Evolutionary conservation across 2,329 filamentous ascomycete genomes (phyloP).

Genomic region (Colletotrichum coccodes): DNA sequence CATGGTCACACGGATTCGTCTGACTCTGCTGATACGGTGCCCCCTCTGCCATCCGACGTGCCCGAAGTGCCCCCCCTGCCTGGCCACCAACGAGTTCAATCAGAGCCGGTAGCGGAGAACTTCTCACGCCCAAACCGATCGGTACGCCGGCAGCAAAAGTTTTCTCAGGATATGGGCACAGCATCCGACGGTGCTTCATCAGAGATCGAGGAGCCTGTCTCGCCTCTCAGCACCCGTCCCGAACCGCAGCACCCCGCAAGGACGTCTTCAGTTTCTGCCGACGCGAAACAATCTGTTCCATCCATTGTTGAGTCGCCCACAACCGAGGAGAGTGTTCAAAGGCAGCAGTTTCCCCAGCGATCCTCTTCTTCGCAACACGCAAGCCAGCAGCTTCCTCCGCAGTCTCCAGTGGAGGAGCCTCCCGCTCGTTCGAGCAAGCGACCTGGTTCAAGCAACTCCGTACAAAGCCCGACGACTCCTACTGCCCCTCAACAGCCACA

Average conservation of each 20-base stretch:
- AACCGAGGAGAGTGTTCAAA: constrained; percentile 48
- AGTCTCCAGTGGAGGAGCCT: constrained; percentile 49
- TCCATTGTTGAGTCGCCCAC: constrained; percentile 74
- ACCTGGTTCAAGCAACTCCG: constrained; percentile 40
- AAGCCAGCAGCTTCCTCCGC: constrained; percentile 32
- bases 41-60: constrained; percentile 52
- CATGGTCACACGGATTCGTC: constrained; percentile 61
- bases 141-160: constrained; percentile 59
- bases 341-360: constrained; percentile 57
- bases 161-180: constrained; percentile 60
- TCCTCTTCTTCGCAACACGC: constrained; percentile 56
- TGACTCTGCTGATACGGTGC: constrained; percentile 48
- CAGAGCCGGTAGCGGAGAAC: constrained; percentile 73
- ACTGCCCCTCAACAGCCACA: constrained; percentile 20
- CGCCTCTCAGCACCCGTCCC: constrained; percentile 34
- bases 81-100: constrained; percentile 71
- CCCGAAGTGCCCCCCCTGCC: constrained; percentile 53
- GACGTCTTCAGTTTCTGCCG: constrained; percentile 42
- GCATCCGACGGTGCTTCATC: constrained; percentile 53
- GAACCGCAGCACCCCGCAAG: constrained; percentile 47
- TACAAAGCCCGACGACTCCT: constrained; percentile 21
- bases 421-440: constrained; percentile 58
- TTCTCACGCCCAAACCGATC: constrained; percentile 68
- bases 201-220: constrained; percentile 38
- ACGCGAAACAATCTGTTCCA: constrained; percentile 54